Evolutionary conservation across 208 protist species (phyloP).

Genomic region (Leptomonas seymouri): DNA sequence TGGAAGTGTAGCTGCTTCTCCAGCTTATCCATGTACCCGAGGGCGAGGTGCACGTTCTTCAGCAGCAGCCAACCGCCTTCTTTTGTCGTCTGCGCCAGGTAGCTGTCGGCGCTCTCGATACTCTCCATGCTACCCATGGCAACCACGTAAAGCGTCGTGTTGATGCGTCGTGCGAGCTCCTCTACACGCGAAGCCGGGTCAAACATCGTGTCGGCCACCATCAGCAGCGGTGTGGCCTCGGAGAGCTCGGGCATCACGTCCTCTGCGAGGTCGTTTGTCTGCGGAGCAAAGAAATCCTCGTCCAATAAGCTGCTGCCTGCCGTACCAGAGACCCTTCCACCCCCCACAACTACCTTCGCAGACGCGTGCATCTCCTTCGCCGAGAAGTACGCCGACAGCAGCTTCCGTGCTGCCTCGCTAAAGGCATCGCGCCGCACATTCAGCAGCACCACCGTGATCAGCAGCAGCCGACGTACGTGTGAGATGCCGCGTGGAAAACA

Average conservation of each 20-base stretch:
- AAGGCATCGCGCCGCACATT: conserved; percentile 83
- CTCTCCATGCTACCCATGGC: conserved; percentile 97
- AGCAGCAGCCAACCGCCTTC: conserved; percentile 96
- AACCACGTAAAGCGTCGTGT: conserved; percentile 68
- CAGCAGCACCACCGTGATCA: conserved; percentile 69
- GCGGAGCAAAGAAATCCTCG: conserved; percentile 58
- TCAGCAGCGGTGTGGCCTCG: conserved; percentile 76
- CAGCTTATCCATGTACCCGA: conserved; percentile 92
- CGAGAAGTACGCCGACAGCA: conserved; percentile 77
- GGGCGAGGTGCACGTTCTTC: conserved; percentile 98
- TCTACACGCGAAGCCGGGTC: conserved; percentile 95
- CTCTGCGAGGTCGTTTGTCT: conserved; percentile 51
- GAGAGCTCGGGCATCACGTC: conserved; percentile 63
- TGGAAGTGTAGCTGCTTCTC: conserved; percentile 97
- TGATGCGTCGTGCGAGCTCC: conserved; percentile 68
- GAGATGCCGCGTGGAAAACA: conserved; percentile 41
- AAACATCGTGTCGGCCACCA: conserved; percentile 91
- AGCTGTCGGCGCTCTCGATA: conserved; percentile 90
- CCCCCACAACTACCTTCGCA: neutral
- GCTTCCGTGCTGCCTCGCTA: conserved; percentile 50
- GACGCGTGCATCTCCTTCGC: conserved; percentile 28
- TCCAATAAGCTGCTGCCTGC: neutral
- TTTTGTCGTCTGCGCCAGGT: conserved; percentile 83
- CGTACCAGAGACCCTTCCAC: neutral
- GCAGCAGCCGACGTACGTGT: conserved; percentile 53